These are phyloP conservation scores for Penicillium glabrum DNA, from an alignment of 2,329 filamentous ascomycete species.

Conservation along the genomic window DNA sequence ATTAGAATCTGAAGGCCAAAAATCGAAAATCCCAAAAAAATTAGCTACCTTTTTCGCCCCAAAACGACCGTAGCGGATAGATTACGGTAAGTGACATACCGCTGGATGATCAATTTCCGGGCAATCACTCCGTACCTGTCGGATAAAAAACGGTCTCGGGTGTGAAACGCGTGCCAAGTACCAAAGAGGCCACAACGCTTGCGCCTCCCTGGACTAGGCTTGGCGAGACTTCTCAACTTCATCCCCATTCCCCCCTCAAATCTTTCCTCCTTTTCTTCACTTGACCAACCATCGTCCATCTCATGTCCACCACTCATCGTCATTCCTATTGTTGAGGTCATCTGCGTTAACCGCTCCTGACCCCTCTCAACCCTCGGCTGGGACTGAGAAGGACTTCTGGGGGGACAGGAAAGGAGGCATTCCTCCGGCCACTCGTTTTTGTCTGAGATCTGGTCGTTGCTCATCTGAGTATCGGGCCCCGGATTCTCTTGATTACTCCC, in stretches of 20 bases:
- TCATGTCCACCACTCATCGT: slow-evolving; percentile 28
- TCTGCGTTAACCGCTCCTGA: slow-evolving; percentile 22
- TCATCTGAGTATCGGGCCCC: neutral
- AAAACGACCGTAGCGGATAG: neutral
- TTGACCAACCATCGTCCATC: slow-evolving; percentile 25
- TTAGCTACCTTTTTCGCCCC: slow-evolving; percentile 1
- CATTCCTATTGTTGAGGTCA: slow-evolving; percentile 28
- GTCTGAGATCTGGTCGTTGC: slow-evolving; percentile 12
- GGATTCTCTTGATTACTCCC: slow-evolving; percentile 17
- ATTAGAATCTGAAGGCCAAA: neutral
- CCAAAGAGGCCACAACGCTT: slow-evolving; percentile 25
- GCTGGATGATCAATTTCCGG: neutral
- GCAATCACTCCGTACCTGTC: slow-evolving; percentile 6
- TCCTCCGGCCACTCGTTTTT: slow-evolving; percentile 44
- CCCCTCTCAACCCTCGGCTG: slow-evolving; percentile 26
- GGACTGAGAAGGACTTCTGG: slow-evolving; percentile 33
- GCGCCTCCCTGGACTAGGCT: slow-evolving; percentile 34
- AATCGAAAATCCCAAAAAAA: slow-evolving; percentile 1
- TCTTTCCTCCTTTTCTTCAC: slow-evolving; percentile 18
- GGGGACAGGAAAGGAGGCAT: slow-evolving; percentile 40
- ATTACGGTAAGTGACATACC: neutral
- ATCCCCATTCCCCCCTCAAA: slow-evolving; percentile 25
- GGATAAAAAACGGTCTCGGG: slow-evolving; percentile 27
- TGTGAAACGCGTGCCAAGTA: slow-evolving; percentile 15
- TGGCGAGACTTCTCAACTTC: slow-evolving; percentile 31